Evolutionary conservation across 2,329 filamentous ascomycete genomes (phyloP).

Genomic region (Stachybotrys elegans): DNA sequence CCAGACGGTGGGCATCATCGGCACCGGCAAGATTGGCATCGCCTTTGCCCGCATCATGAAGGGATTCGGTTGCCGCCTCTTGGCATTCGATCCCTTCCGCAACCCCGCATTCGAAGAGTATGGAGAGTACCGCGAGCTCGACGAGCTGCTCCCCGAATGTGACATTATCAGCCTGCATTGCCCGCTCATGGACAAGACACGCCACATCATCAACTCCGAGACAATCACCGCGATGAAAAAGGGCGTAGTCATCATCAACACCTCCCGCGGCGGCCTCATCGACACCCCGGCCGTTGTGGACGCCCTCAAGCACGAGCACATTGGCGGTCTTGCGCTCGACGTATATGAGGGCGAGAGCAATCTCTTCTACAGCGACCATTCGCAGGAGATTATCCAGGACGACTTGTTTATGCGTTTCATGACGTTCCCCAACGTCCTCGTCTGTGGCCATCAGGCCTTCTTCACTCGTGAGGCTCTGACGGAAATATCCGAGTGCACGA

Average conservation of each 20-base stretch:
- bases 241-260: slow-evolving; percentile 61
- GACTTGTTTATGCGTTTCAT: slow-evolving; percentile 61
- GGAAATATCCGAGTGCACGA: slow-evolving; percentile 57
- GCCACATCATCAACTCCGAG: slow-evolving; percentile 53
- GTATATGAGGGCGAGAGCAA: slow-evolving; percentile 63
- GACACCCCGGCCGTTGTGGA: slow-evolving; percentile 55
- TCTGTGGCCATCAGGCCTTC: slow-evolving; percentile 66
- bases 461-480: slow-evolving; percentile 61
- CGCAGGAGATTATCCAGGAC: slow-evolving; percentile 60
- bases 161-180: slow-evolving; percentile 65
- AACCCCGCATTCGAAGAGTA: slow-evolving; percentile 41
- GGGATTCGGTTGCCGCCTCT: slow-evolving; percentile 59
- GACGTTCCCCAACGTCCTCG: slow-evolving; percentile 63
- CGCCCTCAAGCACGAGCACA: slow-evolving; percentile 53
- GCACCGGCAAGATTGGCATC: slow-evolving; percentile 61
- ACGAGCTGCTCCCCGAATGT: slow-evolving; percentile 46
- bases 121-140: slow-evolving; percentile 49
- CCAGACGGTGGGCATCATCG: slow-evolving; percentile 63
- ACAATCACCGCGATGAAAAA: slow-evolving; percentile 52
- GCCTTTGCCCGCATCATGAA: slow-evolving; percentile 56
- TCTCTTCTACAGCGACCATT: slow-evolving; percentile 63
- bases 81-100: slow-evolving; percentile 57
- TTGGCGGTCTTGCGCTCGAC: slow-evolving; percentile 61
- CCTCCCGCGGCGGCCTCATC: slow-evolving; percentile 61
- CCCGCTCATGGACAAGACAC: slow-evolving; percentile 55